Evolutionary conservation across 164 flowering plant species (phyloP).

Genomic region (Houttuynia cordata): DNA sequence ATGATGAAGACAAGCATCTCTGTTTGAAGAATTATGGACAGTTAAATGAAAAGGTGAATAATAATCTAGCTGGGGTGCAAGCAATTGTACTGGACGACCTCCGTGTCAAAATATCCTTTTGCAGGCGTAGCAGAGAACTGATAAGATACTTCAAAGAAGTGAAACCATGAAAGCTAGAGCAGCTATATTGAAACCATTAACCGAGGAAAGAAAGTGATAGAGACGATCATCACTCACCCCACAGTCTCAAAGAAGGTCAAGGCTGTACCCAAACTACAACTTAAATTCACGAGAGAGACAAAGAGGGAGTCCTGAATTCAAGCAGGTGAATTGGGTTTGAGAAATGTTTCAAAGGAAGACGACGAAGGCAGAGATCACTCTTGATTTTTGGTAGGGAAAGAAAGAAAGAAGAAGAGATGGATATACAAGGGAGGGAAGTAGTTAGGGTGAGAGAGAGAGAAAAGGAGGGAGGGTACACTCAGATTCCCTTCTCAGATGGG

Average conservation of each 20-base stretch:
- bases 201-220: no score
- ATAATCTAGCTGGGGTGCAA: no score
- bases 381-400: neutral
- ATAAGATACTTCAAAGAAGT: no score
- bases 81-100: no score
- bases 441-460: neutral
- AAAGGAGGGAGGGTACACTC: slow-evolving; percentile 4
- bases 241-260: neutral
- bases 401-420: neutral
- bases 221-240: neutral
- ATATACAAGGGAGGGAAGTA: neutral
- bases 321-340: neutral
- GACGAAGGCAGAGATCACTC: neutral
- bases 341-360: neutral
- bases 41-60: no score
- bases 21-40: no score
- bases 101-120: no score
- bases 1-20: no score
- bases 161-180: no score
- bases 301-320: neutral
- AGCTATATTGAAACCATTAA: no score
- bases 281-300: neutral
- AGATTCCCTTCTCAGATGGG: slow-evolving; percentile 2
- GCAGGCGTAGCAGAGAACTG: no score
- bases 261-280: neutral